A percentile compares a stretch with the other conserved stretches of the same genome.
phyloP scores from a whole-genome alignment of 2,329 filamentous ascomycete genomes.

The Ilyonectria mors-panacis region DNA sequence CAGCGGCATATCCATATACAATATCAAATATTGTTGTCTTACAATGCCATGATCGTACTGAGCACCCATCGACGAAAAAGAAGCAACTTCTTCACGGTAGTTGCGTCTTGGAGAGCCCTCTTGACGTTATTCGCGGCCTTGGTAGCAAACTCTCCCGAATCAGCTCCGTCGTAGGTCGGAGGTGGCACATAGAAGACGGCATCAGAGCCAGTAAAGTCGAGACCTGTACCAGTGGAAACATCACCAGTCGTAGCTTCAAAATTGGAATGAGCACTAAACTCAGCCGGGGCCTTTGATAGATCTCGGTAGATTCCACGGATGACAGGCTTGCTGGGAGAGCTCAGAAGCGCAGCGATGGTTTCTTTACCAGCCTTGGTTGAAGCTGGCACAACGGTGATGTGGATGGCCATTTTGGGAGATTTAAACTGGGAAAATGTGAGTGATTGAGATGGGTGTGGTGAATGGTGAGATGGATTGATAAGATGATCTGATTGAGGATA shows the following conservation, averaged over 20 bases:
- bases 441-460: not conserved
- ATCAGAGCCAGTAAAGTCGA: slow-evolving; percentile 50
- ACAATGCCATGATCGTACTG: slow-evolving; percentile 51
- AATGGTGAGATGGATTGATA: too few species aligned
- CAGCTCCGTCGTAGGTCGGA: slow-evolving; percentile 45
- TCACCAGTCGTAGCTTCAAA: slow-evolving; percentile 52
- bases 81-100: slow-evolving; percentile 41
- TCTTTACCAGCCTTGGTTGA: slow-evolving; percentile 52
- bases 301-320: slow-evolving; percentile 52
- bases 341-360: slow-evolving; percentile 48
- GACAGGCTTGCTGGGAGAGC: slow-evolving; percentile 33
- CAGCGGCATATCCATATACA: not conserved
- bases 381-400: slow-evolving; percentile 53
- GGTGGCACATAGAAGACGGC: slow-evolving; percentile 54
- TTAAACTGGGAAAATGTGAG: not conserved
- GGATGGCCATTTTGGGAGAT: slow-evolving; percentile 44
- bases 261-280: slow-evolving; percentile 47
- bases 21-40: slow-evolving; percentile 7
- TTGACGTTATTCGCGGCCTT: slow-evolving; percentile 44
- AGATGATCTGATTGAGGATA: not conserved
- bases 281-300: slow-evolving; percentile 46
- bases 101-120: slow-evolving; percentile 37
- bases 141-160: slow-evolving; percentile 44
- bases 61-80: slow-evolving; percentile 50
- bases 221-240: slow-evolving; percentile 41